These are phyloP conservation scores for Thozetella sp. DNA, from an alignment of 495 filamentous ascomycete species.

Conservation along the genomic window DNA sequence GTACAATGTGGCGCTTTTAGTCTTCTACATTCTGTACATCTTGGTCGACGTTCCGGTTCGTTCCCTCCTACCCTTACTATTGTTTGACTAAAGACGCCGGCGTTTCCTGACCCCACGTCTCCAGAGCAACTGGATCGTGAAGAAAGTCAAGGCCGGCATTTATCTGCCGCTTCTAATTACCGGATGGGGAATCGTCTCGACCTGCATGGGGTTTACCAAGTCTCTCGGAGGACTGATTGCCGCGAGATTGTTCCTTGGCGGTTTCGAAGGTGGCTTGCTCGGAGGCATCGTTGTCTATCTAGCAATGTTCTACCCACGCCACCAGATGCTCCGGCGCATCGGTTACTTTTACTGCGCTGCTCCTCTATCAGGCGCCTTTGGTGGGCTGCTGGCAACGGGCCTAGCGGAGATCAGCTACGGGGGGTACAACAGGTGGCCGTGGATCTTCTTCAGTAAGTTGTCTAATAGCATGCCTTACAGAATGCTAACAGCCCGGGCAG, in stretches of 20 bases:
- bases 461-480: neutral
- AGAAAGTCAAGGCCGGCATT: slow-evolving; percentile 56
- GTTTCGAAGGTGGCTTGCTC: slow-evolving; percentile 65
- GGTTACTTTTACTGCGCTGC: slow-evolving; percentile 67
- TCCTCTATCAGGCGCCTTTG: slow-evolving; percentile 65
- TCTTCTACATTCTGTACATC: slow-evolving; percentile 55
- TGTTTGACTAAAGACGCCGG: too few relatives aligned
- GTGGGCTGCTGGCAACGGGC: slow-evolving; percentile 61
- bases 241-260: slow-evolving; percentile 59
- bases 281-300: slow-evolving; percentile 55
- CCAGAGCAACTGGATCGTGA: slow-evolving; percentile 64
- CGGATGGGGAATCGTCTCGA: slow-evolving; percentile 53
- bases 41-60: too few relatives aligned
- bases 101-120: too few relatives aligned
- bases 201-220: slow-evolving; percentile 55
- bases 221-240: slow-evolving; percentile 57
- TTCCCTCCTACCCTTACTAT: too few relatives aligned
- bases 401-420: slow-evolving; percentile 33
- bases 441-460: slow-evolving; percentile 38
- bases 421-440: slow-evolving; percentile 47
- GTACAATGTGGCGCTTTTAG: slow-evolving; percentile 45
- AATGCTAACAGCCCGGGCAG: slow-evolving; percentile 9
- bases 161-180: slow-evolving; percentile 53
- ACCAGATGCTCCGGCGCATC: slow-evolving; percentile 41
- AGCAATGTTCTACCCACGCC: slow-evolving; percentile 48